Conservation (phyloP, 306 rosid genomes). For the Quercus aquifolioides region DNA sequence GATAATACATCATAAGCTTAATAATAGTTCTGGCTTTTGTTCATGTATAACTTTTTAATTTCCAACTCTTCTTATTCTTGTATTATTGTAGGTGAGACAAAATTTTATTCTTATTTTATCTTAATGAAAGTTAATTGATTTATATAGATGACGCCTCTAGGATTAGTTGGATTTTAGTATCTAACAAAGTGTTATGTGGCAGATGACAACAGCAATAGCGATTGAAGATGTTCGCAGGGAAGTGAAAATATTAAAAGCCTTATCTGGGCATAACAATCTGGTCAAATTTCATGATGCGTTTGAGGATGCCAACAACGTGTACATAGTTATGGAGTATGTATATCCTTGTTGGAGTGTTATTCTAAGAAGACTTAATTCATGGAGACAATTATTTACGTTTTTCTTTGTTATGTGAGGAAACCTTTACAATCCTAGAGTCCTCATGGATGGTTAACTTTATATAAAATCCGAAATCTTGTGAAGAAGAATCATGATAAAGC, state of each 20-base stretch:
- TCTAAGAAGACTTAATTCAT: background rate
- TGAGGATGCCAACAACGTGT: slow-evolving; percentile 82
- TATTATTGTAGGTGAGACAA: background rate
- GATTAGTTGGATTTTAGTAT: background rate
- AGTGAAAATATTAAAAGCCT: slow-evolving; percentile 88
- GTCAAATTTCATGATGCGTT: slow-evolving; percentile 83
- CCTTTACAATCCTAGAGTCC: background rate
- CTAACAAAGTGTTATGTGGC: slow-evolving; percentile 36
- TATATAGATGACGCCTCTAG: background rate
- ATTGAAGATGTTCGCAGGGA: slow-evolving; percentile 96
- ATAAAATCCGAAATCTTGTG: background rate
- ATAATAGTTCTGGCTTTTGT: background rate
- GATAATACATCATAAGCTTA: background rate
- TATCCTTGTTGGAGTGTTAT: background rate
- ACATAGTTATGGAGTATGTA: slow-evolving; percentile 98
- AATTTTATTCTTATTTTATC: background rate
- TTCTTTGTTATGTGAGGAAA: slow-evolving; percentile 1
- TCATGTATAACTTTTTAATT: background rate
- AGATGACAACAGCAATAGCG: slow-evolving; percentile 94
- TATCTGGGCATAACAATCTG: slow-evolving; percentile 85
- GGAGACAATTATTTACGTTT: background rate
- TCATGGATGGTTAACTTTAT: background rate
- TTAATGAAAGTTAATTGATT: background rate
- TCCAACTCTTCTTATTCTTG: background rate
- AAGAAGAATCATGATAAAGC: background rate